Evolutionary conservation across 1,139 yeast genomes (phyloP).

Genomic region (Candida neerlandica): DNA sequence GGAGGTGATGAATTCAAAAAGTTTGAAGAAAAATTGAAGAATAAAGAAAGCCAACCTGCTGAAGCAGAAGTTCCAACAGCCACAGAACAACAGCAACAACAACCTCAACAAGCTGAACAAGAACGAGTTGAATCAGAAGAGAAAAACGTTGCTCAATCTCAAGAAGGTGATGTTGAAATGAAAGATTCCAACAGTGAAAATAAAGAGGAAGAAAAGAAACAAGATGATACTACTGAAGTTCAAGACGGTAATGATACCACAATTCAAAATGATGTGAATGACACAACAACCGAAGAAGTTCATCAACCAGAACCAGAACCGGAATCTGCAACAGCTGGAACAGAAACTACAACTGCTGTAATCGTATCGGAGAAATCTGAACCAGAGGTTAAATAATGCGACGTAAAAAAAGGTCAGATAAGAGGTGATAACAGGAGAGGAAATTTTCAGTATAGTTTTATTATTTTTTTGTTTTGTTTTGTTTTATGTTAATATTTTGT

Average conservation of each 20-base stretch:
- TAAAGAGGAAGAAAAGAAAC: constrained; percentile 18
- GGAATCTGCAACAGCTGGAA: not conserved
- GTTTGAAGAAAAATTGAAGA: constrained; percentile 15
- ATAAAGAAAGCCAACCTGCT: constrained; percentile 4
- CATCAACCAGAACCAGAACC: not conserved
- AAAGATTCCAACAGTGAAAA: constrained; percentile 8
- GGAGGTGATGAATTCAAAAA: constrained; percentile 36
- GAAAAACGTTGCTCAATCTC: not conserved
- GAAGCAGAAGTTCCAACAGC: constrained; percentile 3
- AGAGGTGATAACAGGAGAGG: not conserved
- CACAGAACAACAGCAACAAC: not conserved
- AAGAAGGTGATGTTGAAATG: constrained; percentile 10
- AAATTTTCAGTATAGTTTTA: too few relatives aligned
- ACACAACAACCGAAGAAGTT: constrained; percentile 46
- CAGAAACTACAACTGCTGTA: not conserved
- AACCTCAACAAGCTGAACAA: constrained; percentile 18
- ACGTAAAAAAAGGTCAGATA: not conserved
- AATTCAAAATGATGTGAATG: constrained; percentile 46
- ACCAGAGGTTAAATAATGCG: too few relatives aligned
- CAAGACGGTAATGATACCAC: constrained; percentile 47
- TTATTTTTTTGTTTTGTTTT: too few relatives aligned
- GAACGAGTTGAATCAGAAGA: constrained; percentile 9
- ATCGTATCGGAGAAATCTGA: too few relatives aligned
- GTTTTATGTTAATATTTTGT: constrained; percentile 17
- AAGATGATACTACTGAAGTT: constrained; percentile 40